These are phyloP conservation scores for Symbiodinium natans DNA, from an alignment of 73 alveolate genomes.

Conservation along the genomic window DNA sequence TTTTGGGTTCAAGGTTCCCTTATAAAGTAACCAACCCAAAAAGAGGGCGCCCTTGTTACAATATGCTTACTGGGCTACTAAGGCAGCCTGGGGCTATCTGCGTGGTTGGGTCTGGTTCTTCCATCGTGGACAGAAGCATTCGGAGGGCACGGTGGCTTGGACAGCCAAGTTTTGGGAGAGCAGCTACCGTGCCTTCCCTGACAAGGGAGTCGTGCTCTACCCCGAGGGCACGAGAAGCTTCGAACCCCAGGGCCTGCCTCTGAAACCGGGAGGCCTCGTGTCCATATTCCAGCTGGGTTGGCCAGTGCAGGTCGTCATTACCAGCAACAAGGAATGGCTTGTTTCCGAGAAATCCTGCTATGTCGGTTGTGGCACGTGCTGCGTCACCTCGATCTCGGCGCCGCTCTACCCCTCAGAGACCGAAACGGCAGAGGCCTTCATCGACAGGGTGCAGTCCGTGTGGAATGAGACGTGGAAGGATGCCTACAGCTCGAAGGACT, in stretches of 20 bases:
- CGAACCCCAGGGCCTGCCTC: slow-evolving; percentile 57
- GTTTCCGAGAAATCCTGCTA: slow-evolving; percentile 64
- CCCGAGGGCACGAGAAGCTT: slow-evolving; percentile 66
- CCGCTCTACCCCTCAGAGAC: slow-evolving; percentile 51
- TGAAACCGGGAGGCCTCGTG: slow-evolving; percentile 82
- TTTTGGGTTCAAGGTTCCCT: no score
- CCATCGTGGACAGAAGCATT: slow-evolving; percentile 72
- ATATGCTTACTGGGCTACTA: no score
- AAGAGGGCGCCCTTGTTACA: no score
- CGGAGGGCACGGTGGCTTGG: slow-evolving; percentile 90
- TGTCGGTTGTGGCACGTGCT: slow-evolving; percentile 65
- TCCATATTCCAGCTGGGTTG: slow-evolving; percentile 1
- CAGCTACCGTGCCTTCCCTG: slow-evolving; percentile 17
- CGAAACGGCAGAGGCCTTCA: slow-evolving; percentile 51
- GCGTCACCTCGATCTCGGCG: slow-evolving; percentile 61
- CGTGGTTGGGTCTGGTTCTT: slow-evolving; percentile 86
- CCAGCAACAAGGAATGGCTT: slow-evolving; percentile 76
- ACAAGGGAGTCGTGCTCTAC: slow-evolving; percentile 75
- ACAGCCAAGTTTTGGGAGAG: slow-evolving; percentile 57
- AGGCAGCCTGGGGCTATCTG: slow-evolving; percentile 66
- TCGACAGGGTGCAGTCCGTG: slow-evolving; percentile 35
- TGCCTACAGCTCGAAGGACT: not conserved
- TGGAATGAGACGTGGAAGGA: slow-evolving; percentile 86
- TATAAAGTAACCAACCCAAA: no score
- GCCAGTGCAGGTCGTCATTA: slow-evolving; percentile 37